Conservation (phyloP, 768 basidiomycete species). For the Infundibulicybe gibba region DNA sequence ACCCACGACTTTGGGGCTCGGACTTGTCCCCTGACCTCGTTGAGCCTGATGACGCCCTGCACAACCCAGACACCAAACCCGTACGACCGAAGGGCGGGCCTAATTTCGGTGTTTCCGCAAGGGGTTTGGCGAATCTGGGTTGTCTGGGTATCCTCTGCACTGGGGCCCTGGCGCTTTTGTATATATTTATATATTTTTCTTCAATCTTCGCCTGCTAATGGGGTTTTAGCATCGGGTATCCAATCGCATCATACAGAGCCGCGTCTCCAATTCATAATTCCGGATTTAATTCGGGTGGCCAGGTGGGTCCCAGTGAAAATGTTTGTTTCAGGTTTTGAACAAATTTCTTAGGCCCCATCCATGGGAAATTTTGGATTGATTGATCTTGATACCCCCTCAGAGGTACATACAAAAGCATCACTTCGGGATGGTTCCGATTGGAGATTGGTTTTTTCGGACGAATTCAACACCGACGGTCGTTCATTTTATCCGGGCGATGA, state of each 20-base stretch:
- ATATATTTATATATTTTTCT: slow-evolving; percentile 16
- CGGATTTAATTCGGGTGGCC: slow-evolving; percentile 68
- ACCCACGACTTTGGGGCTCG: slow-evolving; percentile 66
- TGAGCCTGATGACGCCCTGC: slow-evolving; percentile 71
- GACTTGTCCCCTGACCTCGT: slow-evolving; percentile 48
- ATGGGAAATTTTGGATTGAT: slow-evolving; percentile 59
- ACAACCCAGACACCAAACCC: slow-evolving; percentile 51
- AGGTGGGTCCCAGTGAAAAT: slow-evolving; percentile 26
- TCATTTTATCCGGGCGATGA: slow-evolving; percentile 83
- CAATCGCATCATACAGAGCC: slow-evolving; percentile 26
- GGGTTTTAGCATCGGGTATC: slow-evolving; percentile 42
- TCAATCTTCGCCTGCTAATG: background rate
- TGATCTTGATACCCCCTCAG: slow-evolving; percentile 55
- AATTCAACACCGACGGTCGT: slow-evolving; percentile 74
- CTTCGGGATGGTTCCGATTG: slow-evolving; percentile 53
- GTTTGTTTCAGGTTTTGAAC: too few relatives aligned
- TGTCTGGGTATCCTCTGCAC: slow-evolving; percentile 56
- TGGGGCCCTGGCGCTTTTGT: slow-evolving; percentile 57
- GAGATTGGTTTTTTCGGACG: slow-evolving; percentile 74
- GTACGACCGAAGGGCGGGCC: slow-evolving; percentile 23
- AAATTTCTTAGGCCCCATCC: slow-evolving; percentile 48
- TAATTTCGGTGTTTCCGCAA: slow-evolving; percentile 44
- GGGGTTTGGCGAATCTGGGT: slow-evolving; percentile 71
- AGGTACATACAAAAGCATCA: slow-evolving; percentile 50
- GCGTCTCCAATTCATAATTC: slow-evolving; percentile 28